Evolutionary conservation across 2,329 filamentous ascomycete genomes (phyloP).

Genomic region (Paecilomyces formosus): DNA sequence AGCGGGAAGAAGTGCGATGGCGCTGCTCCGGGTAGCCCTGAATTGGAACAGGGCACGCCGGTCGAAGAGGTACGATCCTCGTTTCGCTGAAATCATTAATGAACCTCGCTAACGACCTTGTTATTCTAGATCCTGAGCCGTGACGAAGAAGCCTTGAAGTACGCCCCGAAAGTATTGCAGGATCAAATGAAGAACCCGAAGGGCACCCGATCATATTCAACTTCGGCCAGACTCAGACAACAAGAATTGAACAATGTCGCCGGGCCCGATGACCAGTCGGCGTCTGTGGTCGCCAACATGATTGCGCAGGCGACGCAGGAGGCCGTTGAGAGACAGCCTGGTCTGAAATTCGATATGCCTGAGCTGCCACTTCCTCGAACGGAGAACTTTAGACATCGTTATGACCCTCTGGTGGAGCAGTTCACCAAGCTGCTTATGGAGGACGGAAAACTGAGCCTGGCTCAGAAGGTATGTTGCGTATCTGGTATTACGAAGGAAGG

Average conservation of each 20-base stretch:
- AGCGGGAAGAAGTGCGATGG: slow-evolving; percentile 35
- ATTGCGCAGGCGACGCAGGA: slow-evolving; percentile 25
- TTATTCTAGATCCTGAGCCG: slow-evolving; percentile 52
- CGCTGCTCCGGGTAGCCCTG: slow-evolving; percentile 43
- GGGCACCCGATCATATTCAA: slow-evolving; percentile 51
- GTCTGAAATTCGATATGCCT: slow-evolving; percentile 74
- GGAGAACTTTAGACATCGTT: slow-evolving; percentile 66
- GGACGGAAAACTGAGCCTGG: slow-evolving; percentile 80
- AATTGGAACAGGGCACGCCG: slow-evolving; percentile 58
- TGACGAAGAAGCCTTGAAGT: slow-evolving; percentile 54
- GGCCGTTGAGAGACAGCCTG: slow-evolving; percentile 36
- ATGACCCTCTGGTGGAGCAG: slow-evolving; percentile 78
- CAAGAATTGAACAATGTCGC: slow-evolving; percentile 19
- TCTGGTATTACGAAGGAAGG: background rate
- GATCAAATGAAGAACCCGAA: slow-evolving; percentile 45
- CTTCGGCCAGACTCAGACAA: slow-evolving; percentile 37
- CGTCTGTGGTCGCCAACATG: slow-evolving; percentile 28
- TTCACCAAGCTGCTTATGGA: slow-evolving; percentile 86
- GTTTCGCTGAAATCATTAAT: background rate
- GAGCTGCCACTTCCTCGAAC: slow-evolving; percentile 56
- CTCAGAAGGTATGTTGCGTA: slow-evolving; percentile 64
- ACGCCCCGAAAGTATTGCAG: slow-evolving; percentile 61
- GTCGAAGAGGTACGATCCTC: slow-evolving; percentile 50
- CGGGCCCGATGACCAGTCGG: slow-evolving; percentile 19
- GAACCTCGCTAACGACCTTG: background rate